phyloP scores from a whole-genome alignment of 441 rosid species.

The Isatis lusitanica region DNA sequence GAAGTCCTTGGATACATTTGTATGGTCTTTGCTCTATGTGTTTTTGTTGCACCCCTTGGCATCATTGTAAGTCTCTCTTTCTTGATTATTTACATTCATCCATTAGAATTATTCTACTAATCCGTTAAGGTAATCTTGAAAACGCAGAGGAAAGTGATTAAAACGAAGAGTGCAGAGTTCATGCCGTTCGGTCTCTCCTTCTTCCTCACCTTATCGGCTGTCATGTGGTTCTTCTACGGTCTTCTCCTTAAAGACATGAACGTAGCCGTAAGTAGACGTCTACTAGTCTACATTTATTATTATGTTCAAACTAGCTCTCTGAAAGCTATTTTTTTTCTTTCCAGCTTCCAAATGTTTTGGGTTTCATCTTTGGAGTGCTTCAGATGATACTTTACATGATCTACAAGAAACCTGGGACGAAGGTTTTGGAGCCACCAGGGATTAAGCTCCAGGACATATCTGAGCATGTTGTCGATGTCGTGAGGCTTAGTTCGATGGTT shows the following conservation, averaged over 20 bases:
- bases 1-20: constrained; percentile 78
- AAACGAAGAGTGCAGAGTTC: constrained; percentile 81
- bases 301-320: not conserved
- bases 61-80: constrained; percentile 44
- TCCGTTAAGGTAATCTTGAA: not conserved
- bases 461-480: constrained; percentile 61
- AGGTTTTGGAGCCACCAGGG: constrained; percentile 41
- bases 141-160: constrained; percentile 72
- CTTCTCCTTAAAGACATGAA: constrained; percentile 57
- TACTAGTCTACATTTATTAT: not conserved
- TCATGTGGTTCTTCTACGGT: constrained; percentile 87
- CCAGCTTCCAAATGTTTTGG: constrained; percentile 81
- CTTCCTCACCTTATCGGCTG: constrained; percentile 80
- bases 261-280: constrained; percentile 55
- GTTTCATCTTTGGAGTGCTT: constrained; percentile 66
- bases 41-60: constrained; percentile 72
- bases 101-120: not conserved
- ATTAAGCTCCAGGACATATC: constrained; percentile 51
- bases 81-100: not conserved
- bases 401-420: constrained; percentile 52
- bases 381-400: constrained; percentile 78
- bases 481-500: constrained; percentile 43
- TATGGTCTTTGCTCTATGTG: constrained; percentile 59
- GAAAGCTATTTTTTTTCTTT: not conserved
- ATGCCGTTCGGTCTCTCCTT: constrained; percentile 77